Conservation (phyloP, 2,329 filamentous ascomycete species). For the Fusarium pseudoanthophilum region DNA sequence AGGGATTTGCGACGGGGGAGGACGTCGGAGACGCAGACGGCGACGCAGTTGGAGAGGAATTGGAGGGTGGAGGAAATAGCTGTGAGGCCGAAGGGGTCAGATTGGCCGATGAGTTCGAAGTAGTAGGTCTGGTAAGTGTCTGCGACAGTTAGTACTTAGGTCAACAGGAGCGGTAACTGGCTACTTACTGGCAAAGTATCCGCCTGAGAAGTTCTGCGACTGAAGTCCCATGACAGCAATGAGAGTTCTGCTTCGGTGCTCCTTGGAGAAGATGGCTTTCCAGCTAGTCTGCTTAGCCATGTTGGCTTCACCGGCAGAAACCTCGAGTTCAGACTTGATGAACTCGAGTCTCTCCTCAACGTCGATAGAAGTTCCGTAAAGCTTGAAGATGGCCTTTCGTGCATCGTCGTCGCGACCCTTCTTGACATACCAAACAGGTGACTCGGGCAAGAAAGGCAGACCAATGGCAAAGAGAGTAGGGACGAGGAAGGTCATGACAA, state of each 20-base stretch:
- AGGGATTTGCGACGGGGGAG: slow-evolving; percentile 43
- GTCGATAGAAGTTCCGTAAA: slow-evolving; percentile 38
- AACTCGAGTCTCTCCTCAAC: slow-evolving; percentile 39
- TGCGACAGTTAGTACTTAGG: not conserved
- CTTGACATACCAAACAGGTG: slow-evolving; percentile 46
- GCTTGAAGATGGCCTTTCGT: slow-evolving; percentile 41
- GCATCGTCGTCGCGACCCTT: slow-evolving; percentile 44
- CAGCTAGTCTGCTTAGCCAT: slow-evolving; percentile 45
- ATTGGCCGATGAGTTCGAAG: slow-evolving; percentile 46
- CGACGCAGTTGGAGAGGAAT: slow-evolving; percentile 43
- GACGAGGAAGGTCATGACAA: slow-evolving; percentile 46
- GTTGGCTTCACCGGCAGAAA: slow-evolving; percentile 36
- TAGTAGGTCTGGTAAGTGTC: slow-evolving; percentile 48
- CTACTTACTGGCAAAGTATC: slow-evolving; percentile 46
- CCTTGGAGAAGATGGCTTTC: slow-evolving; percentile 46
- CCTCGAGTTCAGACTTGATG: slow-evolving; percentile 44
- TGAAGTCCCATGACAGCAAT: slow-evolving; percentile 44
- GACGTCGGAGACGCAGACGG: slow-evolving; percentile 41
- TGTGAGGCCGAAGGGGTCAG: slow-evolving; percentile 45
- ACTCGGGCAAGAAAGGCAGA: slow-evolving; percentile 44
- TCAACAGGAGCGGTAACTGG: accelerated
- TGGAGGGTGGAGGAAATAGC: slow-evolving; percentile 46
- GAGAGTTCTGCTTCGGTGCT: slow-evolving; percentile 41
- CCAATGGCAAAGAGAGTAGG: slow-evolving; percentile 40
- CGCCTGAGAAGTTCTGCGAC: slow-evolving; percentile 46